Percentiles rank a stretch among this genome's conserved stretches.
These are phyloP conservation scores for Lenwebbia sp. DNA, from an alignment of 345 rosid genomes.

Conservation along the genomic window DNA sequence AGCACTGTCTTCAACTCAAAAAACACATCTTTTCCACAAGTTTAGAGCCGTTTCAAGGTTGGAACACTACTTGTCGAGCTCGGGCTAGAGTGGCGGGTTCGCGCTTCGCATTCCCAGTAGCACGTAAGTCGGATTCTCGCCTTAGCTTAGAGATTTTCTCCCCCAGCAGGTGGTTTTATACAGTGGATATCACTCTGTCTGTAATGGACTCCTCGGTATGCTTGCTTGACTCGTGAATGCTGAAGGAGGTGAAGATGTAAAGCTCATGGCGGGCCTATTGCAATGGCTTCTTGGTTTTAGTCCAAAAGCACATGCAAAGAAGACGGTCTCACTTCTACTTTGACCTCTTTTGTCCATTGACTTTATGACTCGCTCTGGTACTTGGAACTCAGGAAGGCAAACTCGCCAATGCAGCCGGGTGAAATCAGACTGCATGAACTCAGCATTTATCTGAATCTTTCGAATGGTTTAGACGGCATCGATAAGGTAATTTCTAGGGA, in stretches of 20 bases:
- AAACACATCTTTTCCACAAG: background rate
- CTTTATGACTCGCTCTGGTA: background rate
- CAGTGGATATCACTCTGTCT: background rate
- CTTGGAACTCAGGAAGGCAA: background rate
- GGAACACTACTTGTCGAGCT: background rate
- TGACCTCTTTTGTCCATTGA: background rate
- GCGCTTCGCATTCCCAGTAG: background rate
- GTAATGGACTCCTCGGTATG: background rate
- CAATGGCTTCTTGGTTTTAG: background rate
- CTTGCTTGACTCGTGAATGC: background rate
- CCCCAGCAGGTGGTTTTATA: background rate
- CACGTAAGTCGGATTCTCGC: background rate
- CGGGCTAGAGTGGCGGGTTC: background rate
- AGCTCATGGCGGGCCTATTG: background rate
- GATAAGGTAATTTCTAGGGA: too few species aligned
- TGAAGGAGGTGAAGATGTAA: background rate
- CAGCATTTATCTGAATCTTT: too few species aligned
- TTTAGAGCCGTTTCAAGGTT: background rate
- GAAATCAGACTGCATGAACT: background rate
- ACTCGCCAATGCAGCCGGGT: background rate
- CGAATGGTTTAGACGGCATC: background rate
- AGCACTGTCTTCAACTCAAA: background rate
- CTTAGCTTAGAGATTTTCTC: background rate
- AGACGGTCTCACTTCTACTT: background rate
- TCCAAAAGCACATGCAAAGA: background rate